Percentiles rank a stretch among this genome's conserved stretches.
Conservation (phyloP, 495 filamentous ascomycete genomes). For the Massariosphaeria phaeospora region DNA sequence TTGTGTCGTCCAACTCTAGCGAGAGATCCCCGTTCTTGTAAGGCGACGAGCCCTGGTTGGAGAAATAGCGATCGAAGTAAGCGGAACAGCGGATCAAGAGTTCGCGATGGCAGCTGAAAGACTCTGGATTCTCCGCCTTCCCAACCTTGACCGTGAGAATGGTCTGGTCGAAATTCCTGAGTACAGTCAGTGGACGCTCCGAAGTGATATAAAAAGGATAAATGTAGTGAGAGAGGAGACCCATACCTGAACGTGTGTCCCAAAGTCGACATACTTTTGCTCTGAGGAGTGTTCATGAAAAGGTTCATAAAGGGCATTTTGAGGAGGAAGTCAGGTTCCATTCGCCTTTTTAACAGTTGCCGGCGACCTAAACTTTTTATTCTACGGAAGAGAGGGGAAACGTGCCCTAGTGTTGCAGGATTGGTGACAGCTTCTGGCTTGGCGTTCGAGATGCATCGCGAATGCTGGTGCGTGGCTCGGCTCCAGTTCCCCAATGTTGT, state of each 20-base stretch:
- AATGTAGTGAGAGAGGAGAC: background rate
- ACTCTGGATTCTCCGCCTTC: conserved; percentile 16
- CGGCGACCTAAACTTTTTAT: background rate
- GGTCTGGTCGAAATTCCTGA: conserved; percentile 23
- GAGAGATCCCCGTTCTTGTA: conserved; percentile 17
- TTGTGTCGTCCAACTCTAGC: conserved; percentile 18
- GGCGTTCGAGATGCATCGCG: conserved; percentile 4
- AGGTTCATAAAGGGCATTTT: conserved; percentile 24
- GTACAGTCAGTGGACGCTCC: background rate
- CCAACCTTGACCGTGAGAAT: conserved; percentile 25
- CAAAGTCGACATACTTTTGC: conserved; percentile 11
- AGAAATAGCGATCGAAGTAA: conserved; percentile 19
- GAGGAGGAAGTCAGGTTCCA: conserved; percentile 9
- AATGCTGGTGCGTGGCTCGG: background rate
- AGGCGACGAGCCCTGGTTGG: conserved; percentile 12
- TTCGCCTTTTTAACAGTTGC: background rate
- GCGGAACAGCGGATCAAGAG: conserved; percentile 14
- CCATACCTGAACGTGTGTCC: conserved; percentile 19
- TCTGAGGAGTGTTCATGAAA: too few relatives aligned
- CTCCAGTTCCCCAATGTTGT: background rate
- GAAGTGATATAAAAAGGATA: too few relatives aligned
- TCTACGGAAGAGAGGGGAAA: background rate
- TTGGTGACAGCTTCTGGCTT: conserved; percentile 9
- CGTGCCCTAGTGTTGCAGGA: too few relatives aligned
- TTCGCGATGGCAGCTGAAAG: conserved; percentile 21